Percentiles rank a stretch among this genome's conserved stretches.
These are phyloP conservation scores for Tetrahymena malaccensis DNA, from an alignment of 73 alveolate species.

Conservation along the genomic window DNA sequence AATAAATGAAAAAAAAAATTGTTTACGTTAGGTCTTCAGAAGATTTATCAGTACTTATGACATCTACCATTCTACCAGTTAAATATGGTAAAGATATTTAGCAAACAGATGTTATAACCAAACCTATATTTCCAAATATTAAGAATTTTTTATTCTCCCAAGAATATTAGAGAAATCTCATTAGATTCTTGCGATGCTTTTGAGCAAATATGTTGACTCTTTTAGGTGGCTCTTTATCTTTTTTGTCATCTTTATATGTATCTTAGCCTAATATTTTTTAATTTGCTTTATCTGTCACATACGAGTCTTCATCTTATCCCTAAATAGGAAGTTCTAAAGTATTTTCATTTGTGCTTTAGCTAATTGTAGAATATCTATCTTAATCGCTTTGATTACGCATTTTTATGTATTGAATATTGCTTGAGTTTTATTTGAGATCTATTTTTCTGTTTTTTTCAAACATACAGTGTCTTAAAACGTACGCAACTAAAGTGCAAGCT, in stretches of 20 bases:
- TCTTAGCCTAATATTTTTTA: not conserved
- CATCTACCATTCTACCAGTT: slow-evolving; percentile 6
- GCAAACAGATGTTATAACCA: slow-evolving; percentile 4
- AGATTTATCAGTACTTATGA: not conserved
- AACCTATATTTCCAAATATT: slow-evolving; percentile 14
- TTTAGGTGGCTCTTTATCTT: not conserved
- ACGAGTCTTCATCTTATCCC: not conserved
- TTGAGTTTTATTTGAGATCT: not conserved
- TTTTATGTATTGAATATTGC: not conserved
- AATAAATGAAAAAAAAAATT: not conserved
- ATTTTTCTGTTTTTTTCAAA: not conserved
- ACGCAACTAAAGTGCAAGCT: not conserved
- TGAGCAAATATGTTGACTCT: not conserved
- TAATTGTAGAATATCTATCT: not conserved
- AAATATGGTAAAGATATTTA: slow-evolving; percentile 21
- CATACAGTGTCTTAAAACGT: not conserved
- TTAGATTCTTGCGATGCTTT: not conserved
- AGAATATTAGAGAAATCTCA: slow-evolving; percentile 6
- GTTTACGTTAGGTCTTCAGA: not conserved
- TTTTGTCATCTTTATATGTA: not conserved
- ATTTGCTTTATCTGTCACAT: not conserved
- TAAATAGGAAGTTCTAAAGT: not conserved
- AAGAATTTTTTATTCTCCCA: slow-evolving; percentile 1
- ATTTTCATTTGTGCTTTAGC: not conserved
- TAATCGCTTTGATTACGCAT: not conserved